A percentile compares a stretch with the other conserved stretches of the same genome.
phyloP scores from a whole-genome alignment of 2,329 filamentous ascomycete genomes.

The Colletotrichum higginsianum region DNA sequence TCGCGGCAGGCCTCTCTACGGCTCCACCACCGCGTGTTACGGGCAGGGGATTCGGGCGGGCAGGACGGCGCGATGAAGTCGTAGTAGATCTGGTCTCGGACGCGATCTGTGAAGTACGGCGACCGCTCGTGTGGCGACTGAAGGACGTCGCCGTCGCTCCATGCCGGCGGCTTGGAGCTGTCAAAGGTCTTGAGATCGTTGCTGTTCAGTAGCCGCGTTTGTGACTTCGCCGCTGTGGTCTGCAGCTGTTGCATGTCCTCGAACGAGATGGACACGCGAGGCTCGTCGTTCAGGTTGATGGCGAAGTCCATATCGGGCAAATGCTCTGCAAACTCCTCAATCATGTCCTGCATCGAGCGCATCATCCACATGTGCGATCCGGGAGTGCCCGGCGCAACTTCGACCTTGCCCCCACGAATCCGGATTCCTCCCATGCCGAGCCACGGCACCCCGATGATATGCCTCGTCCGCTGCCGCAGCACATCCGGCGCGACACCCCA shows the following conservation, averaged over 20 bases:
- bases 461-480: slow-evolving; percentile 68
- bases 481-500: slow-evolving; percentile 78
- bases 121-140: slow-evolving; percentile 14
- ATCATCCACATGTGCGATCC: slow-evolving; percentile 55
- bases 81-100: slow-evolving; percentile 52
- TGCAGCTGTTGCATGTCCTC: slow-evolving; percentile 19
- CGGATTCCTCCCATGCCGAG: slow-evolving; percentile 61
- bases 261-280: slow-evolving; percentile 47
- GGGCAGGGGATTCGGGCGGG: slow-evolving; percentile 61
- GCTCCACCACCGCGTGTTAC: slow-evolving; percentile 57
- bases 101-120: slow-evolving; percentile 43
- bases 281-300: slow-evolving; percentile 72
- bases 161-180: slow-evolving; percentile 21
- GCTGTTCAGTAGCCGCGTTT: not conserved
- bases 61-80: slow-evolving; percentile 58
- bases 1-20: slow-evolving; percentile 51
- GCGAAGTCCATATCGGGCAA: slow-evolving; percentile 85
- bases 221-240: not conserved
- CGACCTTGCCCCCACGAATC: slow-evolving; percentile 73
- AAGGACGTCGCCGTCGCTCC: slow-evolving; percentile 36
- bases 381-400: slow-evolving; percentile 51
- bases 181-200: slow-evolving; percentile 6
- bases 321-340: slow-evolving; percentile 76
- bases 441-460: slow-evolving; percentile 52
- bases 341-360: slow-evolving; percentile 69